Percentiles rank a stretch among this genome's conserved stretches.
phyloP scores from a whole-genome alignment of 495 filamentous ascomycete genomes.

The Talaromyces ruber region DNA sequence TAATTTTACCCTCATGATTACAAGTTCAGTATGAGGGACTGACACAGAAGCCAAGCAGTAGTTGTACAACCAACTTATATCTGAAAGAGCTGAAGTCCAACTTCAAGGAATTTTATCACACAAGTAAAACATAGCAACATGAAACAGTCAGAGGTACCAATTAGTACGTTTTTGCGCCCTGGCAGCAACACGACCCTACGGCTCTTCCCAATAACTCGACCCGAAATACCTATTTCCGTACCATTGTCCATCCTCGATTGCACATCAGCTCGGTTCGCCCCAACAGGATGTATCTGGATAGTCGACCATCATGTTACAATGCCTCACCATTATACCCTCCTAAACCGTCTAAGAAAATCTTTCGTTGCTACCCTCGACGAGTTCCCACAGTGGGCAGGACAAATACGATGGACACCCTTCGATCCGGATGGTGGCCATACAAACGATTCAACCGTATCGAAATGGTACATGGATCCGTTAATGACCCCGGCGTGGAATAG shows the following conservation, averaged over 20 bases:
- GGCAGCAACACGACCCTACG: background rate
- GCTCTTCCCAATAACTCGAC: slow-evolving; percentile 13
- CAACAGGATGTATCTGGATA: slow-evolving; percentile 29
- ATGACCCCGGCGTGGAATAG: slow-evolving; percentile 19
- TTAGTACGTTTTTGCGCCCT: background rate
- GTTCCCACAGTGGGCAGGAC: slow-evolving; percentile 26
- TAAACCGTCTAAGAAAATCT: slow-evolving; percentile 19
- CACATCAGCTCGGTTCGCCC: slow-evolving; percentile 18
- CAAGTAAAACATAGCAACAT: background rate
- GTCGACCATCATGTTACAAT: slow-evolving; percentile 14
- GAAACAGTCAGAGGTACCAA: background rate
- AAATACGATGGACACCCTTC: slow-evolving; percentile 14
- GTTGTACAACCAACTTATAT: background rate
- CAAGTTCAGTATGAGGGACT: background rate
- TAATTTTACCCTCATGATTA: background rate
- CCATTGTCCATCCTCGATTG: slow-evolving; percentile 31
- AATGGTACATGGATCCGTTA: slow-evolving; percentile 10
- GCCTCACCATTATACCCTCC: slow-evolving; percentile 7
- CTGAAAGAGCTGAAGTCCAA: background rate
- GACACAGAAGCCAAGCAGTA: background rate
- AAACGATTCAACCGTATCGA: slow-evolving; percentile 13
- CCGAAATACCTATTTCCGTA: slow-evolving; percentile 1
- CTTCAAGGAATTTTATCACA: no score
- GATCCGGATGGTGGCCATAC: slow-evolving; percentile 5
- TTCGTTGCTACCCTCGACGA: slow-evolving; percentile 22